Evolutionary conservation across 768 basidiomycete genomes (phyloP).

Genomic region (Amanita fuliginea): DNA sequence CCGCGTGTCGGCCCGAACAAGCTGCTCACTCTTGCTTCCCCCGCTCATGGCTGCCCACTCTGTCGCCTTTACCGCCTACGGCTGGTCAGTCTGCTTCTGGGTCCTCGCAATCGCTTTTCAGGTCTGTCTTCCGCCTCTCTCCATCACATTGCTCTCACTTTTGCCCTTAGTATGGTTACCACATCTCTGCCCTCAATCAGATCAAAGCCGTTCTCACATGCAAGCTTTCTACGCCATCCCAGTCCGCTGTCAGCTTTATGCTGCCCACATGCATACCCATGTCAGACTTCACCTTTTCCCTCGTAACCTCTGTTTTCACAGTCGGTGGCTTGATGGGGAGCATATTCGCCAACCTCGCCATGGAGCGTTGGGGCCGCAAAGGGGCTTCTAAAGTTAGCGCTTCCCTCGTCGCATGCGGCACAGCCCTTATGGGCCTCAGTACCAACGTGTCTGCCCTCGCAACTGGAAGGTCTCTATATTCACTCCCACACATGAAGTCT

Average conservation of each 20-base stretch:
- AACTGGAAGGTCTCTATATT: slow-evolving; percentile 47
- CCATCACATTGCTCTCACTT: neutral
- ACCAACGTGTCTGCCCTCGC: slow-evolving; percentile 42
- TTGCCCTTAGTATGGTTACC: slow-evolving; percentile 70
- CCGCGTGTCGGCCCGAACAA: neutral
- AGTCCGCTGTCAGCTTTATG: slow-evolving; percentile 18
- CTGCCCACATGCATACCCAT: slow-evolving; percentile 74
- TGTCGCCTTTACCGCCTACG: slow-evolving; percentile 42
- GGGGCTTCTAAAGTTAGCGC: slow-evolving; percentile 55
- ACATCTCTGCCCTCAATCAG: slow-evolving; percentile 87
- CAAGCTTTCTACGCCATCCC: slow-evolving; percentile 20
- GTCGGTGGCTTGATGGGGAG: slow-evolving; percentile 81
- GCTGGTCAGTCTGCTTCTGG: slow-evolving; percentile 61
- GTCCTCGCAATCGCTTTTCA: slow-evolving; percentile 53
- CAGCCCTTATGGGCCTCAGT: slow-evolving; percentile 56
- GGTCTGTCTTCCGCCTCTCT: slow-evolving; percentile 17
- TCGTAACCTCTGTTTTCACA: slow-evolving; percentile 80
- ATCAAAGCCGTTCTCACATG: slow-evolving; percentile 75
- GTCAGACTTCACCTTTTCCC: slow-evolving; percentile 65
- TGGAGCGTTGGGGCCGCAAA: slow-evolving; percentile 64
- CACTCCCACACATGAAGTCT: neutral
- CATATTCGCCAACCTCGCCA: slow-evolving; percentile 49
- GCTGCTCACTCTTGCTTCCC: neutral
- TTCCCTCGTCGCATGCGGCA: slow-evolving; percentile 42
- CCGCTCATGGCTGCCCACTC: neutral